Evolutionary conservation across 306 rosid species (phyloP), one percentile per base, ranked within the genome.

Genomic region (Castanea sativa): DNA sequence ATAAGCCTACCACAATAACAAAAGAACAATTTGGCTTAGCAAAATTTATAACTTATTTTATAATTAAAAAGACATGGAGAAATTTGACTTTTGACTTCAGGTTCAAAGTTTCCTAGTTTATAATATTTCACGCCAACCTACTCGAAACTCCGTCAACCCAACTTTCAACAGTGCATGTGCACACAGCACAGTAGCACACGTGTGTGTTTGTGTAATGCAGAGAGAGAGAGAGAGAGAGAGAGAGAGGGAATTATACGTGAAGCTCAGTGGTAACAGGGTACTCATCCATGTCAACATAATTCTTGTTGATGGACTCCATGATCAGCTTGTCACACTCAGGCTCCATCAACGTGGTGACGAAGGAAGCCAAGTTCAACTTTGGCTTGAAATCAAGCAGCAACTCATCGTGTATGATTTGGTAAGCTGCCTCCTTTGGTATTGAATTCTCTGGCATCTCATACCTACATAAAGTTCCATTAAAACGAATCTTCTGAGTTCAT

Each of bases 341-440:
- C 80, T 92, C 96, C 97, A 92, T 92, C 72, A 87, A 86, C n/a
- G 97, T 90, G 5, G 96, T 92, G 30, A 92, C 96, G 72, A 92
- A 92, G 27, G 97, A 90, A 29, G 97, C 97, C 83, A 92, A 61
- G 82, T 92, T 92, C 13, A 89, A 80, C 87, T 87, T 82, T 18
- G 97, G 97, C 76, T 65, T 84, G 8, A 83, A 90, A 63, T 92
- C 97, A 6, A 89, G 83, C 80, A 76, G 64, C 79, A 92, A 65
- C 84, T 92, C 96, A n/a, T 92, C 91, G 55, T 80, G 87, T 12
- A 91, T 91, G 57, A 83, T 83, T 78, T 79, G 90, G 73, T 82
- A 86, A 0, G 92, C 97, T 30, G 71, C 83, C 58, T 92, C 92
- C 78, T 91, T 91, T 0, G 96, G 78, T 73, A 84, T 91, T 2